Conservation (phyloP, 768 basidiomycete genomes). For the Peribolospora baueri region DNA sequence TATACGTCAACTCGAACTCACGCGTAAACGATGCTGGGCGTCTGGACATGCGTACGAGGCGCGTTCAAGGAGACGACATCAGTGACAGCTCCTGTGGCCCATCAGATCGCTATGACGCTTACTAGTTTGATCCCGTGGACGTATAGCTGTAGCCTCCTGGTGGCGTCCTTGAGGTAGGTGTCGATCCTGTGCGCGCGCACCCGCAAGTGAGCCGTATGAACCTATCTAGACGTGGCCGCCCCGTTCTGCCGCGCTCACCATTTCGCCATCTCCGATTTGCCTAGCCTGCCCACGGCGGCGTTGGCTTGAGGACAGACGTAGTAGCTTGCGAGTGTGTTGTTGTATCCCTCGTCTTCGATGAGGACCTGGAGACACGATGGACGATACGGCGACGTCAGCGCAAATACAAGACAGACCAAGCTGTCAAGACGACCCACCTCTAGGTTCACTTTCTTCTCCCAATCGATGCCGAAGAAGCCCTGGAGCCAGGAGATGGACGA, state of each 20-base stretch:
- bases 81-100: background rate
- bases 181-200: constrained; percentile 31
- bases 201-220: background rate
- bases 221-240: background rate
- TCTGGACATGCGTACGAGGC: too few species aligned
- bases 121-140: background rate
- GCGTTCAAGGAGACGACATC: constrained; percentile 31
- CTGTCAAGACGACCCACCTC: too few species aligned
- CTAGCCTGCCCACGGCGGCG: constrained; percentile 17
- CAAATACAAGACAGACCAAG: too few species aligned
- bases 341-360: constrained; percentile 36
- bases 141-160: constrained; percentile 30
- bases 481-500: background rate
- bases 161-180: constrained; percentile 46
- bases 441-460: constrained; percentile 24
- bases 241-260: background rate
- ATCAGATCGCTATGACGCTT: background rate
- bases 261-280: constrained; percentile 12
- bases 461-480: constrained; percentile 46
- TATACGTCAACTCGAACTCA: too few species aligned
- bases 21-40: too few species aligned
- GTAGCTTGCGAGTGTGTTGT: constrained; percentile 29
- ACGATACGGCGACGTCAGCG: too few species aligned
- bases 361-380: constrained; percentile 42
- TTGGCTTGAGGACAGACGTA: constrained; percentile 18